Evolutionary conservation across 208 protist genomes (phyloP).

Genomic region (Wallacemonas sp.): DNA sequence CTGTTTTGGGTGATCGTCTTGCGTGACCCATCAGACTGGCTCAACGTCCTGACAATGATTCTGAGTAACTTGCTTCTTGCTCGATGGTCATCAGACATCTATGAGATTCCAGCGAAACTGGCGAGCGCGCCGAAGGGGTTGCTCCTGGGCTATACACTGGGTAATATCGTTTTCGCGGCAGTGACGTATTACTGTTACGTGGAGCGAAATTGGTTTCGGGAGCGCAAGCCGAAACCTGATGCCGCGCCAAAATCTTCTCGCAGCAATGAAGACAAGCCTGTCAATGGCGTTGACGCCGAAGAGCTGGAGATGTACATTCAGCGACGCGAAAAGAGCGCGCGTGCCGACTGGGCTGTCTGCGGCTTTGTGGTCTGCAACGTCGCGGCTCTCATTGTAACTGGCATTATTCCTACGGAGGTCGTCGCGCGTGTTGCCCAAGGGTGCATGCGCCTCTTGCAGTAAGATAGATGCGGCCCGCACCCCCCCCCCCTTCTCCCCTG

Average conservation of each 20-base stretch:
- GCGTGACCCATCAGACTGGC: constrained; percentile 51
- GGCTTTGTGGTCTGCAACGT: constrained; percentile 46
- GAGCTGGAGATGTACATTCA: constrained; percentile 41
- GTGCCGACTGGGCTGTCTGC: constrained; percentile 39
- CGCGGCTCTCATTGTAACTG: constrained; percentile 27
- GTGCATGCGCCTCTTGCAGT: constrained; percentile 42
- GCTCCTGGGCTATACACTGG: constrained; percentile 30
- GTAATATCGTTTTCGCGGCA: constrained; percentile 31
- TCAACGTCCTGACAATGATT: constrained; percentile 42
- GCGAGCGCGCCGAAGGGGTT: constrained; percentile 22
- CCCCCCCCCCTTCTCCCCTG: too few relatives aligned
- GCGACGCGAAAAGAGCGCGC: constrained; percentile 35
- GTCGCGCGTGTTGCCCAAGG: constrained; percentile 34
- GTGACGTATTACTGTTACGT: constrained; percentile 63
- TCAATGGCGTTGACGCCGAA: constrained; percentile 15
- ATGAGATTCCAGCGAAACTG: constrained; percentile 49
- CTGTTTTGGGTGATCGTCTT: constrained; percentile 39
- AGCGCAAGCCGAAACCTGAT: not conserved
- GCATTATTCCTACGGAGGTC: constrained; percentile 40
- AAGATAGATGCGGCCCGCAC: too few relatives aligned
- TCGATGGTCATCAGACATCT: constrained; percentile 49
- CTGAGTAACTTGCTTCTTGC: constrained; percentile 65
- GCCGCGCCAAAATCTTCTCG: too few relatives aligned
- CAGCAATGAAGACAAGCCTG: not conserved
- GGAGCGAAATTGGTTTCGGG: constrained; percentile 30